These are phyloP conservation scores for Geotrichum klebahnii DNA, from an alignment of 1,139 yeast species.

Conservation along the genomic window DNA sequence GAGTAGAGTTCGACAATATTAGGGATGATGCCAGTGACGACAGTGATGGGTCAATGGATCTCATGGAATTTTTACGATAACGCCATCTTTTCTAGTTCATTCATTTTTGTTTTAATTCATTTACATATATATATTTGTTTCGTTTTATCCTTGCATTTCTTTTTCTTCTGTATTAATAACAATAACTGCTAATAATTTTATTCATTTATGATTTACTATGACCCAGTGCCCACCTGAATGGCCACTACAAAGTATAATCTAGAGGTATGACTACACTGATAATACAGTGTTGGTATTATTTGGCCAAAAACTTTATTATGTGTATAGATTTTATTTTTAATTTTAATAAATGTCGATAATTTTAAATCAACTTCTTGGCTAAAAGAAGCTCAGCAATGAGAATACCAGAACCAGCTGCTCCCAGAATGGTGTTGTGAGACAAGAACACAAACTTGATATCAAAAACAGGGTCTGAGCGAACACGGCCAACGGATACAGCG, in stretches of 20 bases:
- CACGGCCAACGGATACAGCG: slow-evolving; percentile 92
- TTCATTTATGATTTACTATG: no score
- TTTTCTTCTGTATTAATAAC: no score
- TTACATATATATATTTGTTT: not conserved
- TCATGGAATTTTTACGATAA: slow-evolving; percentile 26
- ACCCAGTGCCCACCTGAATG: no score
- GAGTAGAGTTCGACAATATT: slow-evolving; percentile 18
- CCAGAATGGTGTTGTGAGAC: slow-evolving; percentile 94
- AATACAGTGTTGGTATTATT: no score
- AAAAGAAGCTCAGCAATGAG: slow-evolving; percentile 86
- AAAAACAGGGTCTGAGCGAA: slow-evolving; percentile 86
- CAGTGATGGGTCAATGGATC: slow-evolving; percentile 23
- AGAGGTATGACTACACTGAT: no score
- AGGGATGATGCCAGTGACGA: slow-evolving; percentile 21
- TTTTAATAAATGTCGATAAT: no score
- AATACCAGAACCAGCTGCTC: slow-evolving; percentile 99
- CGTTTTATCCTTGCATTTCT: not conserved
- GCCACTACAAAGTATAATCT: no score
- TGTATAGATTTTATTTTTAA: no score
- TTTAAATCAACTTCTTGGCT: slow-evolving; percentile 71
- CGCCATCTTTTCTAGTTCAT: not conserved
- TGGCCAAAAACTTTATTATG: no score
- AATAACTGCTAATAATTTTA: no score
- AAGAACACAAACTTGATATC: slow-evolving; percentile 94
- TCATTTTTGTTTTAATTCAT: slow-evolving; percentile 5